A percentile compares a stretch with the other conserved stretches of the same genome.
Evolutionary conservation across 2,329 filamentous ascomycete species (phyloP).

Genomic region (Ascochyta pisi): DNA sequence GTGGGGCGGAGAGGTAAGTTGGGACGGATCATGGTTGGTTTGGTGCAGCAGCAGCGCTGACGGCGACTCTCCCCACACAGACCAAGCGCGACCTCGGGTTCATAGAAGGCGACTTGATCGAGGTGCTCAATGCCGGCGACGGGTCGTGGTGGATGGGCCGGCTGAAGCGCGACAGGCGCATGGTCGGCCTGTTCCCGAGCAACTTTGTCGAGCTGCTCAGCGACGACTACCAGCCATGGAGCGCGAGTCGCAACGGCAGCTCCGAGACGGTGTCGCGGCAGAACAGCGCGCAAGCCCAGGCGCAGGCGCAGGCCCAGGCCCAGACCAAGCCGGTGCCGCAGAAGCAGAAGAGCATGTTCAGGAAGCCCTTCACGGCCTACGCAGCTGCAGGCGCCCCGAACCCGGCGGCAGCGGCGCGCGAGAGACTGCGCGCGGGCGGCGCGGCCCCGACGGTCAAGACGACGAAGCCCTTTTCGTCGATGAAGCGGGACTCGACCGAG

Average conservation of each 20-base stretch:
- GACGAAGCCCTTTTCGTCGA: conserved; percentile 58
- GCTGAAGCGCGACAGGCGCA: conserved; percentile 84
- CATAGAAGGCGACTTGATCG: conserved; percentile 95
- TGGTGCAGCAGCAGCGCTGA: conserved; percentile 30
- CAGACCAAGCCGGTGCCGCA: conserved; percentile 50
- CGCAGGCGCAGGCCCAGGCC: no score
- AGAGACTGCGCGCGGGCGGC: conserved; percentile 43
- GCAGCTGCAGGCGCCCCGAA: conserved; percentile 53
- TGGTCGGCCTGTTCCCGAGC: conserved; percentile 91
- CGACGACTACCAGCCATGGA: conserved; percentile 79
- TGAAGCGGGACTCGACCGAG: conserved; percentile 55
- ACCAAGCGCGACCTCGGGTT: conserved; percentile 95
- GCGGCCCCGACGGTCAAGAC: conserved; percentile 45
- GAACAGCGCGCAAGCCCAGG: conserved; percentile 54
- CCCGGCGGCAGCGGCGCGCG: conserved; percentile 48
- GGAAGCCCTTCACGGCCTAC: conserved; percentile 72
- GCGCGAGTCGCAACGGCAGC: conserved; percentile 56
- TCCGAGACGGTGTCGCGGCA: conserved; percentile 58
- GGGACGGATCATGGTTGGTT: background rate
- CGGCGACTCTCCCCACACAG: conserved; percentile 41
- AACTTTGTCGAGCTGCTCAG: conserved; percentile 95
- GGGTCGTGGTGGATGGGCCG: conserved; percentile 98
- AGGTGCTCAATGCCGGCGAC: conserved; percentile 96
- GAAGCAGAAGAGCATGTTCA: conserved; percentile 63
- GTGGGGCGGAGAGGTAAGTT: conserved; percentile 78